phyloP scores from a whole-genome alignment of 768 basidiomycete species.

The Hypholoma fasciculare region DNA sequence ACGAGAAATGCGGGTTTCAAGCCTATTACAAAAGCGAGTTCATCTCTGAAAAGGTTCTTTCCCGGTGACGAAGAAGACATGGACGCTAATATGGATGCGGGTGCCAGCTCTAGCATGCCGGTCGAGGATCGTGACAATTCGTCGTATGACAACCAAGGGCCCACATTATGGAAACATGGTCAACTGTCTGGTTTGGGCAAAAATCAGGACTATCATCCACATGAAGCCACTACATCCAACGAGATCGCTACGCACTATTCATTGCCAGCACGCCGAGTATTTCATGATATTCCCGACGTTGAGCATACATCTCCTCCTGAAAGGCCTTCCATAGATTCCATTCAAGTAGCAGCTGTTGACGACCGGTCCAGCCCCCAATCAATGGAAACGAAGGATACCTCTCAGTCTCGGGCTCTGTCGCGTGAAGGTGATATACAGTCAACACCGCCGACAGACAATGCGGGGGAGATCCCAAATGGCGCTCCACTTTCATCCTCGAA shows the following conservation, averaged over 20 bases:
- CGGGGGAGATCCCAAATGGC: slow-evolving; percentile 12
- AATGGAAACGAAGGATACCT: background rate
- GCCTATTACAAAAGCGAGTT: slow-evolving; percentile 57
- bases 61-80: slow-evolving; percentile 80
- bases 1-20: slow-evolving; percentile 58
- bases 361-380: slow-evolving; percentile 13
- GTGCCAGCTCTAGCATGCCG: slow-evolving; percentile 1
- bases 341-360: background rate
- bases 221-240: background rate
- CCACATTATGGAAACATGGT: background rate
- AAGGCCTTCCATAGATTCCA: background rate
- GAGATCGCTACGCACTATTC: background rate
- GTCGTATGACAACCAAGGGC: background rate
- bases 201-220: background rate
- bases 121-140: background rate
- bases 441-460: slow-evolving; percentile 13
- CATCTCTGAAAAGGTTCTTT: slow-evolving; percentile 77
- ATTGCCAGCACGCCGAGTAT: background rate
- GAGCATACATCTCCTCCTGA: background rate
- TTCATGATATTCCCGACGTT: background rate
- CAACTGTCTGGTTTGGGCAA: background rate
- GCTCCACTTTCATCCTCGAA: slow-evolving; percentile 21
- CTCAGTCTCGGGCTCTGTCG: slow-evolving; percentile 5
- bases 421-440: slow-evolving; percentile 16
- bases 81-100: slow-evolving; percentile 29